phyloP scores from a whole-genome alignment of 148 eudicot species.

The Mesembryanthemum crystallinum region DNA sequence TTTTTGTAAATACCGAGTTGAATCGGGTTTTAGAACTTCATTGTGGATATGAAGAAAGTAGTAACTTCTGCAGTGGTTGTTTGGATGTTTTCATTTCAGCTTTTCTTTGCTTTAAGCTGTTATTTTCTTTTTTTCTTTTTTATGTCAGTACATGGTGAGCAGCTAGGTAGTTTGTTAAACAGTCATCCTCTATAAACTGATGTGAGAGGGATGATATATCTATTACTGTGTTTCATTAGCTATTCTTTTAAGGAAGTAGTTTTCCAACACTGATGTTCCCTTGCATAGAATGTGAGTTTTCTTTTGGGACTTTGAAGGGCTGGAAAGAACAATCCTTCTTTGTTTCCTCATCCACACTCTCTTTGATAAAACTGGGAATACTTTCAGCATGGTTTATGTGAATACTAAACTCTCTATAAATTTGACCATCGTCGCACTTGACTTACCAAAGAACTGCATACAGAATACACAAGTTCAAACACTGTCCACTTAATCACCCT shows the following conservation, averaged over 20 bases:
- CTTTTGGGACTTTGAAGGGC: slow-evolving; percentile 40
- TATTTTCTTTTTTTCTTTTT: no score
- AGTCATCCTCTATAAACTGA: no score
- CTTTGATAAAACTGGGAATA: slow-evolving; percentile 72
- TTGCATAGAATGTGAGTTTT: slow-evolving; percentile 85
- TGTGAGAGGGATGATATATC: no score
- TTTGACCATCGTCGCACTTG: slow-evolving; percentile 80
- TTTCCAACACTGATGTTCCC: slow-evolving; percentile 96
- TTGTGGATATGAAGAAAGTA: no score
- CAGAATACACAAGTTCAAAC: not conserved
- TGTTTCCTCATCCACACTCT: slow-evolving; percentile 78
- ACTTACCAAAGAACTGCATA: slow-evolving; percentile 68
- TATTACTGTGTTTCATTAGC: slow-evolving; percentile 91
- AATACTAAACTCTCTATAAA: slow-evolving; percentile 70
- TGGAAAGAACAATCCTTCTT: slow-evolving; percentile 47
- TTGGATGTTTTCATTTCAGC: no score
- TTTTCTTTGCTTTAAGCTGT: no score
- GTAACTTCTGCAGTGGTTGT: no score
- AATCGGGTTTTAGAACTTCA: no score
- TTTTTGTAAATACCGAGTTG: no score
- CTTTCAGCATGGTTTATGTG: slow-evolving; percentile 91
- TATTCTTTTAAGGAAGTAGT: slow-evolving; percentile 77
- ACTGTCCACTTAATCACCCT: no score
- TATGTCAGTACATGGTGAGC: no score
- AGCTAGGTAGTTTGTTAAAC: no score